Evolutionary conservation across 108 stramenopile genomes (phyloP), one percentile per base, ranked within the genome.

Genomic region (Nitzschia sp.): DNA sequence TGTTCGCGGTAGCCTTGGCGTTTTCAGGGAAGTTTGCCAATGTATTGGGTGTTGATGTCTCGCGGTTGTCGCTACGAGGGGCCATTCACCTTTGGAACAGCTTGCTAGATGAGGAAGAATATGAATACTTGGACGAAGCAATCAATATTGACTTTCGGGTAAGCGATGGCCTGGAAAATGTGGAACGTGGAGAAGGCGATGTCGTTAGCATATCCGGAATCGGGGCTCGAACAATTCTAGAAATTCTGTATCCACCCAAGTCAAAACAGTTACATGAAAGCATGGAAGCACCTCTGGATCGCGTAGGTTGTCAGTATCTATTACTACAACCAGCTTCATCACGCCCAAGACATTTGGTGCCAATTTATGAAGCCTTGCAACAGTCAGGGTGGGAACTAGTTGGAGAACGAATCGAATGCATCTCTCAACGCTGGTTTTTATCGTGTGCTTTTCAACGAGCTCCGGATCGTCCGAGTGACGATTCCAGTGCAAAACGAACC

Each of bases 181-280:
- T 92, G 41, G 41, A 81, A 34, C 59, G 55, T 24, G 78, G 76
- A 17, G 86, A 93, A 65, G 86, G 83, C 10, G 86, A 93, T 68
- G 75, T 69, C 7, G 52, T 93, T 41, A 83, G 87, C 48, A 82
- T 93, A 37, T 87, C 92, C 20, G 92, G 92, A 24, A 93, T 93
- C 86, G 92, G 92, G 0, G 85, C 84, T 10, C 69, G 75, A 38
- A 88, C 87, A 0, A 90, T 93, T 84, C 39, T 78, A 10, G 63
- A 86, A 17, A 88, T 90, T 12, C 52, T 93, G 17, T 22, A 67
- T 20, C 53, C 70, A 68, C 41, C 39, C 15, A 38, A 34, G 0
- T 2, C 38, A 19, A 22, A 19, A 38, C n/a, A 34, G 10, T 6
- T 9, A 25, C 37, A 19, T 25, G n/a, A 51, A 12, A 51, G 14